phyloP scores from a whole-genome alignment of 495 filamentous ascomycete species.

The Neurospora terricola region DNA sequence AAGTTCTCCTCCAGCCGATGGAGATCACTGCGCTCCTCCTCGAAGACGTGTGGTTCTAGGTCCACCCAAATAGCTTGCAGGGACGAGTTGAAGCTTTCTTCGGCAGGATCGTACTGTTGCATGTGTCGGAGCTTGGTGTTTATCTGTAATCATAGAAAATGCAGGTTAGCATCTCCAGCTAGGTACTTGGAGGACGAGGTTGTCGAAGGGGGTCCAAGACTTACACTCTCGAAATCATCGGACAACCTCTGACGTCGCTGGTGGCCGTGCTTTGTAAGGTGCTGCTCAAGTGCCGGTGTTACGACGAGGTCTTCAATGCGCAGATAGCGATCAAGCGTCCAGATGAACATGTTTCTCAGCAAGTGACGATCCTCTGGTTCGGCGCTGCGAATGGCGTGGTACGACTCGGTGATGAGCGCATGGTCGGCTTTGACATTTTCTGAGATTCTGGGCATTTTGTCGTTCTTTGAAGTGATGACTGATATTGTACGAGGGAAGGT shows the following conservation, averaged over 20 bases:
- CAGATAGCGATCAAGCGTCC: conserved; percentile 18
- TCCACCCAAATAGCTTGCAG: conserved; percentile 22
- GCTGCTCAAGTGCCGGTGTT: conserved; percentile 16
- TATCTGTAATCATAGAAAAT: conserved; percentile 6
- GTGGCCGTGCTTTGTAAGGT: conserved; percentile 8
- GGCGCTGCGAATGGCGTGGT: conserved; percentile 4
- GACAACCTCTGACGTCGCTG: conserved; percentile 13
- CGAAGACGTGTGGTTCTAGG: conserved; percentile 21
- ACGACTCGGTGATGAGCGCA: conserved; percentile 8
- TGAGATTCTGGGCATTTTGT: conserved; percentile 19
- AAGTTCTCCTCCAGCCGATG: conserved; percentile 14
- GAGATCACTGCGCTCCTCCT: conserved; percentile 16
- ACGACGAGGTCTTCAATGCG: conserved; percentile 21
- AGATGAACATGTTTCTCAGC: conserved; percentile 13
- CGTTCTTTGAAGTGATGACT: background rate
- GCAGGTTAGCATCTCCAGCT: background rate
- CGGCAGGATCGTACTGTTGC: conserved; percentile 9
- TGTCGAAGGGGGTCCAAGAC: background rate
- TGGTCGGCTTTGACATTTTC: conserved; percentile 18
- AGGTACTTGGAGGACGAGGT: background rate
- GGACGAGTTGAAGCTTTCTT: conserved; percentile 14
- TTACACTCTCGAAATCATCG: conserved; percentile 18
- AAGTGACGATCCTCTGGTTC: conserved; percentile 10
- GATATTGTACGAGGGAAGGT: background rate
- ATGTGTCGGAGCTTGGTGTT: conserved; percentile 20